Conservation (phyloP, 2,329 filamentous ascomycete genomes). For the Harringtonia lauricola region DNA sequence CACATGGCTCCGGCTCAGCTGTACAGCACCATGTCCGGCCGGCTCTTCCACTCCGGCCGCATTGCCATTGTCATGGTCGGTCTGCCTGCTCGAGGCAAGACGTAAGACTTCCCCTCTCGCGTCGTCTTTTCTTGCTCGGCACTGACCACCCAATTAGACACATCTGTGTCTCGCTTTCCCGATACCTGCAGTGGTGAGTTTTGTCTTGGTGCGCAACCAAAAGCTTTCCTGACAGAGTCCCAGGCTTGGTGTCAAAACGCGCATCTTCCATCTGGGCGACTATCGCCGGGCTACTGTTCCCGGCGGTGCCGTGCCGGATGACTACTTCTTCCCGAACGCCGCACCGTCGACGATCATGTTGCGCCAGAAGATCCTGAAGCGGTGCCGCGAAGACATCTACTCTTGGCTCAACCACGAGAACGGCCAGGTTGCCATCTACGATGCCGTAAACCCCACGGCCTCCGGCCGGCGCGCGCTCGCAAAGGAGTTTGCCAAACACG, state of each 20-base stretch:
- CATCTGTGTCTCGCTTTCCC: slow-evolving; percentile 87
- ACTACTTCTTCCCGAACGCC: slow-evolving; percentile 96
- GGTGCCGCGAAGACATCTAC: slow-evolving; percentile 94
- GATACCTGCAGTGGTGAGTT: slow-evolving; percentile 76
- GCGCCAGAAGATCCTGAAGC: slow-evolving; percentile 93
- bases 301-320: slow-evolving; percentile 77
- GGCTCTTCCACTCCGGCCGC: slow-evolving; percentile 90
- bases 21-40: slow-evolving; percentile 95
- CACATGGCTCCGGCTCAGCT: slow-evolving; percentile 89
- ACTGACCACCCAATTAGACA: slow-evolving; percentile 50
- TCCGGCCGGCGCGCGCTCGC: slow-evolving; percentile 72
- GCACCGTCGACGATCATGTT: slow-evolving; percentile 86
- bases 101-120: slow-evolving; percentile 39
- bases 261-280: slow-evolving; percentile 94
- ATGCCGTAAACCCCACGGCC: slow-evolving; percentile 89
- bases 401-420: slow-evolving; percentile 95
- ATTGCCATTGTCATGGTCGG: slow-evolving; percentile 98
- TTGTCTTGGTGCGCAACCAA: not conserved
- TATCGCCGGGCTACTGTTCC: slow-evolving; percentile 88
- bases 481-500: slow-evolving; percentile 95
- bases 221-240: not conserved
- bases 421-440: slow-evolving; percentile 95
- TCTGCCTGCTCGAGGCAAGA: slow-evolving; percentile 89
- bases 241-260: slow-evolving; percentile 92
- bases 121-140: not conserved